Percentiles rank a stretch among this genome's conserved stretches.
Evolutionary conservation across 129 eudicot species (phyloP).

Genomic region (Chrysanthemum makinoi): DNA sequence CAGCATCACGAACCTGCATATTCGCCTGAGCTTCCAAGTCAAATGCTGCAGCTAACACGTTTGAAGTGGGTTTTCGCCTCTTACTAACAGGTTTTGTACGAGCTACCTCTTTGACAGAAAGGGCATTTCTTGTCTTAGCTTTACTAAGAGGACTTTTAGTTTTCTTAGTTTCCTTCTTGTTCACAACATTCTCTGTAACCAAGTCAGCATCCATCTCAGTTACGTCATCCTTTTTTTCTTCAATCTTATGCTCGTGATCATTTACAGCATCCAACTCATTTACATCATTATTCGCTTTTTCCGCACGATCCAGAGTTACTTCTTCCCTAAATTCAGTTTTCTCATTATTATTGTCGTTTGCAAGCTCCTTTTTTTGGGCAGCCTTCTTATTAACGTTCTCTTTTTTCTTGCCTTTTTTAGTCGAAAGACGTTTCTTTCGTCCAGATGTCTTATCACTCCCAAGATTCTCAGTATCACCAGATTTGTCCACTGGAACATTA

Average conservation of each 20-base stretch:
- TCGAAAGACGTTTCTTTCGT: slow-evolving; percentile 16
- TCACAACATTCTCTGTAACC: slow-evolving; percentile 8
- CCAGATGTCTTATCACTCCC: slow-evolving; percentile 26
- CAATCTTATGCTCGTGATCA: slow-evolving; percentile 19
- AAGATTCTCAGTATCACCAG: slow-evolving; percentile 23
- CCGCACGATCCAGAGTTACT: slow-evolving; percentile 15
- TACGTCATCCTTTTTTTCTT: background rate
- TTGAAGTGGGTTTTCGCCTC: background rate
- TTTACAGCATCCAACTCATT: slow-evolving; percentile 17
- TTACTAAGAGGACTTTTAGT: slow-evolving; percentile 9
- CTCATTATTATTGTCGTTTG: slow-evolving; percentile 22
- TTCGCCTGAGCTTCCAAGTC: slow-evolving; percentile 13
- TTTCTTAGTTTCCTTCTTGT: slow-evolving; percentile 14
- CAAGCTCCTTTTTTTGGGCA: slow-evolving; percentile 28
- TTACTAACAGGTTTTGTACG: slow-evolving; percentile 3
- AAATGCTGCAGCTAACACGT: too few species aligned
- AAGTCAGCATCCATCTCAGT: too few species aligned
- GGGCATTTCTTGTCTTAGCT: slow-evolving; percentile 15
- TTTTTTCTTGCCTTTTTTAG: too few species aligned
- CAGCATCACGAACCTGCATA: slow-evolving; percentile 21
- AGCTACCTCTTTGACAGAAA: slow-evolving; percentile 11
- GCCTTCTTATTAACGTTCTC: slow-evolving; percentile 25
- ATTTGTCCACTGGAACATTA: slow-evolving; percentile 13
- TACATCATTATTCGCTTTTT: slow-evolving; percentile 23
- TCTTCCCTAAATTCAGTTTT: slow-evolving; percentile 29